Conservation (phyloP, 805 yeast species). For the Saturnispora diversa region DNA sequence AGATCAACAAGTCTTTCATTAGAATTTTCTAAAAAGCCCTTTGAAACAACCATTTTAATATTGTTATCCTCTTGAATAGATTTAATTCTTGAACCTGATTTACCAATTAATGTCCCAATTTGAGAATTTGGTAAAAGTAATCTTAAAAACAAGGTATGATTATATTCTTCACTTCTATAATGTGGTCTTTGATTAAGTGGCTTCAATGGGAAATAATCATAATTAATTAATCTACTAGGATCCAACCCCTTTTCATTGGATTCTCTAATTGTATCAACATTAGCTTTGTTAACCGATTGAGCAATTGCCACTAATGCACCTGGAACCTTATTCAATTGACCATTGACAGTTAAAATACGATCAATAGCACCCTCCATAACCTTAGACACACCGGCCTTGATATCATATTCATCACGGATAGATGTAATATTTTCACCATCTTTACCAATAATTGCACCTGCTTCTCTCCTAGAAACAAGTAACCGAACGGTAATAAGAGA, state of each 20-base stretch:
- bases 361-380: slow-evolving; percentile 75
- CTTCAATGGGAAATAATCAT: slow-evolving; percentile 52
- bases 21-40: slow-evolving; percentile 71
- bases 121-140: slow-evolving; percentile 75
- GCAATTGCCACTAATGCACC: slow-evolving; percentile 65
- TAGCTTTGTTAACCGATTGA: slow-evolving; percentile 46
- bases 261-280: slow-evolving; percentile 22
- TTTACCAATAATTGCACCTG: slow-evolving; percentile 85
- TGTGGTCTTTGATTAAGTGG: slow-evolving; percentile 47
- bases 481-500: slow-evolving; percentile 40
- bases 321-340: slow-evolving; percentile 61
- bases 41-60: slow-evolving; percentile 82
- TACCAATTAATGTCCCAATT: slow-evolving; percentile 84
- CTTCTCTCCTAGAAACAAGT: slow-evolving; percentile 74
- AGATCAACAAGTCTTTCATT: slow-evolving; percentile 82
- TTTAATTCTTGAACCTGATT: slow-evolving; percentile 73
- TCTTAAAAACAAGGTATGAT: slow-evolving; percentile 51
- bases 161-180: slow-evolving; percentile 38
- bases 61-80: slow-evolving; percentile 58
- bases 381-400: slow-evolving; percentile 82
- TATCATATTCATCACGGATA: slow-evolving; percentile 64
- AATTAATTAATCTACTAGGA: slow-evolving; percentile 30
- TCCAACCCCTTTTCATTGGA: slow-evolving; percentile 22
- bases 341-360: slow-evolving; percentile 72
- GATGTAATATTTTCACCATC: slow-evolving; percentile 72